Conservation (phyloP, 306 rosid genomes). For the Quercus mongolica region DNA sequence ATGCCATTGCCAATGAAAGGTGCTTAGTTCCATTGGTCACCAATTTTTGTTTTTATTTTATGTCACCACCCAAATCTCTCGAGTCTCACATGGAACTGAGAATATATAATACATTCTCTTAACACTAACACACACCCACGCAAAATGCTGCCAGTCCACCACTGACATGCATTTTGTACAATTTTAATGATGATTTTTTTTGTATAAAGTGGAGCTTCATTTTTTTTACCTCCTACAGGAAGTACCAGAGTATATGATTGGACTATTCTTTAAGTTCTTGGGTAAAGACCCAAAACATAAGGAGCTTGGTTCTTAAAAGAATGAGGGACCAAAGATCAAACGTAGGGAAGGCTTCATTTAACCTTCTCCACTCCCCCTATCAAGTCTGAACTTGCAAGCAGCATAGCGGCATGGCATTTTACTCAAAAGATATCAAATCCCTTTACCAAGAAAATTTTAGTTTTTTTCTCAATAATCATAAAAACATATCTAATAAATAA, state of each 20-base stretch:
- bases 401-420: not conserved
- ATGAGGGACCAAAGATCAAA: not conserved
- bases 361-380: not conserved
- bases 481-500: not conserved
- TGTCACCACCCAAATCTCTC: too few relatives aligned
- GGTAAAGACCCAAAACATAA: not conserved
- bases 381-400: not conserved
- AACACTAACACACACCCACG: too few relatives aligned
- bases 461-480: not conserved
- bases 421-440: not conserved
- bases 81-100: too few relatives aligned
- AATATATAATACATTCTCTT: too few relatives aligned
- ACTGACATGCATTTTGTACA: too few relatives aligned
- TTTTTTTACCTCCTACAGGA: not conserved
- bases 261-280: not conserved
- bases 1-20: too few relatives aligned
- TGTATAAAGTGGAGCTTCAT: not conserved
- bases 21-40: too few relatives aligned
- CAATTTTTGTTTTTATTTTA: too few relatives aligned
- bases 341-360: not conserved
- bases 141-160: too few relatives aligned
- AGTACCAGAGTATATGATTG: not conserved
- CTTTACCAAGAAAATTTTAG: not conserved
- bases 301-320: not conserved
- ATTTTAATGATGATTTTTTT: not conserved